Base-by-base conservation (phyloP, 2,329 filamentous ascomycete species). In the Cordyceps pruinosa region DNA sequence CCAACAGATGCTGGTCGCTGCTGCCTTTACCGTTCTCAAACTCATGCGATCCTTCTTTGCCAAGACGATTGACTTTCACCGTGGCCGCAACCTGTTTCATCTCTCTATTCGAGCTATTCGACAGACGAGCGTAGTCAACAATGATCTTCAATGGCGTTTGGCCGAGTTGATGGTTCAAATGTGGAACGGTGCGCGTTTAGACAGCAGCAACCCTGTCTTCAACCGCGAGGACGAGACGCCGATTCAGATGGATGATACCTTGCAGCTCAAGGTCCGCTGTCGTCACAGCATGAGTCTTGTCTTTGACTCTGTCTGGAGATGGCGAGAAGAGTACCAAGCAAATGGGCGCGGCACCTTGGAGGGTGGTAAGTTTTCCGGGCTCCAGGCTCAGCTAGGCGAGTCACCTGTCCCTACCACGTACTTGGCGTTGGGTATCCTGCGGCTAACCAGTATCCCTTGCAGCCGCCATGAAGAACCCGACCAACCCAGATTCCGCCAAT, bases 101-200 rank as follows among this genome's bases (percentile, higher is more conserved):
- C 78, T 81, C 45, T 87, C 88, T 1, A 86, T 93, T 53, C 77
- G 79, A 45, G 83, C 84, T 5, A 85, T 93, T 49, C 80, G 89
- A 34, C 80, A 82, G 52, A 88, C 89, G 48, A 90, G 87, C 62
- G 86, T 92, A 19, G 81, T 86, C 44, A 82, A 86, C 60, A 93
- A 93, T 65, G 89, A 94, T 66, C 78, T 94, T 12, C 85, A 89
- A 55, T 89, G 88, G 77, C 82, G 89, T 32, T 77, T 93, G 59
- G 88, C 88, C 2, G 89, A 93, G 73, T 80, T 94, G n/a, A 87
- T 93, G 77, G 88, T 89, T 6, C 89, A 93, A 72, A 87, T 94
- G 70, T 94, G 88, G 88, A 89, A 90, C 64, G 86, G 82, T 2
- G 80, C 81, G n/a, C 76, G 80, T 12, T 70, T 82, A 10, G 79